Percentiles rank a stretch among this genome's conserved stretches.
phyloP scores from a whole-genome alignment of 2,329 filamentous ascomycete genomes.

The Canariomyces notabilis region DNA sequence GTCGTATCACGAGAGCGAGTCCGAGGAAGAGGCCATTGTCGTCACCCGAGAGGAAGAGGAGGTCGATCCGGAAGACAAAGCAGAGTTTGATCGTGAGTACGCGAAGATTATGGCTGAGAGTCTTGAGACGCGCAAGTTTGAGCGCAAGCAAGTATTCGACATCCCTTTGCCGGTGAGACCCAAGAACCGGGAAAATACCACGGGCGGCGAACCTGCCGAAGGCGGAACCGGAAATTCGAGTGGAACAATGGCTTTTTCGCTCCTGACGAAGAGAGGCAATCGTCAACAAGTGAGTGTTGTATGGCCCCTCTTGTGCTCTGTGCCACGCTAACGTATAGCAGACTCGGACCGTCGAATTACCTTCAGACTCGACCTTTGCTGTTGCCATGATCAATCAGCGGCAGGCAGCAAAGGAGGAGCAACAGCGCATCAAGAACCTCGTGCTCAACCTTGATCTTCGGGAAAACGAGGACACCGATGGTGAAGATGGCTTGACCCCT shows the following conservation, averaged over 20 bases:
- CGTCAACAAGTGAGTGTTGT: slow-evolving; percentile 69
- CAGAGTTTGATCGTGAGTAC: slow-evolving; percentile 95
- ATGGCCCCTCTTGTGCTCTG: background rate
- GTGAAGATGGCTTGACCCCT: slow-evolving; percentile 50
- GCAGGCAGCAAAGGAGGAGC: slow-evolving; percentile 90
- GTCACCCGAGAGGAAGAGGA: slow-evolving; percentile 88
- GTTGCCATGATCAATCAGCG: slow-evolving; percentile 95
- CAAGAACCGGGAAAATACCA: slow-evolving; percentile 56
- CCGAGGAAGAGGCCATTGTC: slow-evolving; percentile 83
- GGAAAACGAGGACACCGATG: slow-evolving; percentile 73
- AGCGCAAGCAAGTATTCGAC: slow-evolving; percentile 90
- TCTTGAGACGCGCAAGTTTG: slow-evolving; percentile 90
- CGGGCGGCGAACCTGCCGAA: slow-evolving; percentile 34
- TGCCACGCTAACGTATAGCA: slow-evolving; percentile 33
- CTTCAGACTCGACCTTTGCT: slow-evolving; percentile 88
- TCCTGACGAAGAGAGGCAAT: slow-evolving; percentile 94
- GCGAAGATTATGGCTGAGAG: slow-evolving; percentile 98
- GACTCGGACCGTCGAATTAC: slow-evolving; percentile 87
- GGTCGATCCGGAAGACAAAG: slow-evolving; percentile 87
- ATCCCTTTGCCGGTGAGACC: slow-evolving; percentile 89
- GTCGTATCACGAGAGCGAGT: slow-evolving; percentile 55
- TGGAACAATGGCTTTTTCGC: slow-evolving; percentile 89
- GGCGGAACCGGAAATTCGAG: slow-evolving; percentile 14
- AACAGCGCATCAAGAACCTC: slow-evolving; percentile 96
- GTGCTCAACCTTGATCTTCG: slow-evolving; percentile 94